Evolutionary conservation across 345 rosid species (phyloP), one percentile per base, ranked within the genome.

Genomic region (Citropsis articulata): DNA sequence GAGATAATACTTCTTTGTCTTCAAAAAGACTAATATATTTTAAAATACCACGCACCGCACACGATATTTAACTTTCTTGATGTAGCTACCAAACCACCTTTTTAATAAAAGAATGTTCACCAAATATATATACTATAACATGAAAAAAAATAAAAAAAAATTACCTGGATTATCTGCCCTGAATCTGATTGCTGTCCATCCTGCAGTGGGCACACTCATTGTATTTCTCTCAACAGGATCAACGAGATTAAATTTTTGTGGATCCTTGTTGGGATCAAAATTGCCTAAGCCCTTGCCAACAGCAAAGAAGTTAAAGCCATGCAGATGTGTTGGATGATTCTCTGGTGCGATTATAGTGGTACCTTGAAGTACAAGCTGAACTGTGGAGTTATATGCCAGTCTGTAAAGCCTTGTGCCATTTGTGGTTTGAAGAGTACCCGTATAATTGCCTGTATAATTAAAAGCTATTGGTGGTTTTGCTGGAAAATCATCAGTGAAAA

Each of bases 181-280:
- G 85, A 93, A 93, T 73, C 97, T 84, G 63, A 93, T 90, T 7
- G 89, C 97, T 16, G 86, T 85, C 98, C 97, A 92, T 68, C 97
- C 98, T 5, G 86, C 97, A 3, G 97, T 84, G 9, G 95, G 95
- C 48, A 92, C 95, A 45, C 88, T 88, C 9, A 87, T 66, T 0
- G 95, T 93, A 85, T 90, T 93, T 85, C 98, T 89, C 82, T 93
- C 94, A 1, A 92, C 89, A 2, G 94, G 97, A 83, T 93, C 98
- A n/a, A 88, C 83, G 16, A 93, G 90, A 77, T 92, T 90, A 79
- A 90, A 92, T 30, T 82, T 89, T 63, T 73, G 64, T 3, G 97
- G 91, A 79, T 93, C 97, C 22, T 81, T 77, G 2, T 42, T 66
- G 0, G 89, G 88, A 78, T 92, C 88, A 48, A 87, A 93, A 55